Evolutionary conservation across 305 asterid species (phyloP), one percentile per base, ranked within the genome.

Genomic region (Fraxinus ornus): DNA sequence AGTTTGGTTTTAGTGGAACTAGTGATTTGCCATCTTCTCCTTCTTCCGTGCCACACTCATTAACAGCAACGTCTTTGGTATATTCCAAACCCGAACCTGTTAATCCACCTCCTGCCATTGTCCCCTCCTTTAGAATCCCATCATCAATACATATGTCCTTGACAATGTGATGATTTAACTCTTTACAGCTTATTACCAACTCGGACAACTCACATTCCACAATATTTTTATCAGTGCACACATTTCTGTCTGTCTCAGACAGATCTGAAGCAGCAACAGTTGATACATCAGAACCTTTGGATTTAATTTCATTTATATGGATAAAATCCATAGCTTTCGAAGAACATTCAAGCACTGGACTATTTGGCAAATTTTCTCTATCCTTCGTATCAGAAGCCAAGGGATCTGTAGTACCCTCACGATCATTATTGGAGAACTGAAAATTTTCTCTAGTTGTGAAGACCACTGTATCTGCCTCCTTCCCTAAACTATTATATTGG

Each of bases 61-160:
- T 75, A 71, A 81, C 86, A 84, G 30, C 41, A 80, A 22, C 30
- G 52, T 78, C 36, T 10, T 83, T 24, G 22, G 77, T 22, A 62
- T 81, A 81, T 24, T 75, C 80, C 24, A 75, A 28, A 0, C 79
- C 73, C 19, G 79, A 35, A 13, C 66, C 76, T 39, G 82, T 81
- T 55, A 72, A 78, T 77, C 64, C 87, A 80, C n/a, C 57, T 47
- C 57, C 57, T 13, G 19, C 19, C 19, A 3, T 47, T 3, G 19
- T 47, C 19, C 85, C 92, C 62, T 82, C 88, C 12, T 78, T 81
- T 60, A 89, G 88, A 86, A 86, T 74, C 68, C 97, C 93, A 68
- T 91, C 93, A 62, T 92, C 97, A 4, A 92, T 81, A 33, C 97
- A 85, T 68, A 92, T 91, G 78, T 92, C 97, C 88, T 89, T 92